Base-by-base conservation (phyloP, 2,329 filamentous ascomycete genomes). In the Aspergillus sp. region DNA sequence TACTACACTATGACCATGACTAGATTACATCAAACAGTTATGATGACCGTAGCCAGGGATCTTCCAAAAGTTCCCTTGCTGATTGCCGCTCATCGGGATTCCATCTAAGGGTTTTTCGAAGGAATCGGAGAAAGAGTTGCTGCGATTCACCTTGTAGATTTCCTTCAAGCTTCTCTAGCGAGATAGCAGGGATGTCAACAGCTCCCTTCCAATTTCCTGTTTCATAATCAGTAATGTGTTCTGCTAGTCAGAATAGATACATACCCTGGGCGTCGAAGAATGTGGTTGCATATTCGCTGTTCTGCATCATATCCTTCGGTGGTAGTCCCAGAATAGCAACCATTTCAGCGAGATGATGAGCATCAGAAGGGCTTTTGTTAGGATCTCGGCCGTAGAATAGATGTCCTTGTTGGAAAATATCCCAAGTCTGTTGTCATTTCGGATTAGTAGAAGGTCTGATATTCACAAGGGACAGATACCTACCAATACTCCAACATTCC, bases 51-150 rank as follows among this genome's bases (percentile, higher is more conserved):
- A 70, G 19, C 66, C 61, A 70, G 50, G 66, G 62, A 64, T 70
- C 64, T 0, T 38, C 25, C 2, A 67, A 25, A 21, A 68, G 55
- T 3, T 68, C 64, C 17, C 58, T 64, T 38, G 66, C 65, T 5
- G 65, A 61, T 13, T 52, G 54, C 59, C 65, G 39, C 17, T 63
- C 59, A 36, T 66, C 62, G 1, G 63, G 62, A 49, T 44, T 41
- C 64, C 63, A 70, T 8, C 51, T 48, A 23, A 71, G 60, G 62
- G 68, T 70, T 30, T 64, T 64, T 8, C 65, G 65, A 38, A 68
- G 58, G 38, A 67, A 69, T 2, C 17, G 36, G 23, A 71, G 62
- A 53, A 68, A 70, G 0, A 49, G 17, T 2, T 32, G 15, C 57
- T 64, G 58, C n/a, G 60, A 30, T 52, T 49, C 10, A 41, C 50